A percentile compares a stretch with the other conserved stretches of the same genome.
Conservation (phyloP, 768 basidiomycete species). For the Lentinula sp. region DNA sequence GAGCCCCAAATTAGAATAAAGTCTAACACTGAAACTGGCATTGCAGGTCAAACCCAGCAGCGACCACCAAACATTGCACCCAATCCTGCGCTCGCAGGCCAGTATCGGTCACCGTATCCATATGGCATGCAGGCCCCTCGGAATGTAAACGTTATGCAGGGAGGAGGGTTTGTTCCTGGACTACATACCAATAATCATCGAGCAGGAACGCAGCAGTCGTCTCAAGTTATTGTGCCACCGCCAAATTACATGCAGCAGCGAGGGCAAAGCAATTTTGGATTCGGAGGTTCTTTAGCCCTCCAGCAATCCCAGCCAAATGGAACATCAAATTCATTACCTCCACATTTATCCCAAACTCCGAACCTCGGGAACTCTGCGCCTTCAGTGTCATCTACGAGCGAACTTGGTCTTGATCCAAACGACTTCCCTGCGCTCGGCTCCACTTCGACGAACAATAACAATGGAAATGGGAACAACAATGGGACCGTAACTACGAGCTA, state of each 20-base stretch:
- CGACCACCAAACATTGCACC: slow-evolving; percentile 71
- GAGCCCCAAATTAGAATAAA: not conserved
- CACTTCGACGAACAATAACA: slow-evolving; percentile 33
- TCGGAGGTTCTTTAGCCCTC: slow-evolving; percentile 33
- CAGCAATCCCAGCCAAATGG: slow-evolving; percentile 53
- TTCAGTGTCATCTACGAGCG: slow-evolving; percentile 60
- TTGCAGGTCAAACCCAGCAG: slow-evolving; percentile 73
- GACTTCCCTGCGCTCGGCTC: slow-evolving; percentile 86
- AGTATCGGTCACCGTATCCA: slow-evolving; percentile 50
- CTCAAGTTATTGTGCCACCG: slow-evolving; percentile 41
- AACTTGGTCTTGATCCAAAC: slow-evolving; percentile 78
- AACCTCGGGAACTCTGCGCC: slow-evolving; percentile 43
- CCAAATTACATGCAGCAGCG: slow-evolving; percentile 59
- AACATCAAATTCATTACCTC: slow-evolving; percentile 42
- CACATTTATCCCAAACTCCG: slow-evolving; percentile 50
- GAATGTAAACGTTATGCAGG: slow-evolving; percentile 43
- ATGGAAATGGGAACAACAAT: slow-evolving; percentile 24
- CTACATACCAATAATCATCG: slow-evolving; percentile 60
- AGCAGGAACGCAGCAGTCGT: slow-evolving; percentile 44
- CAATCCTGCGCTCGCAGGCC: slow-evolving; percentile 53
- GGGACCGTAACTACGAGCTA: slow-evolving; percentile 57
- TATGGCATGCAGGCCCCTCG: slow-evolving; percentile 57
- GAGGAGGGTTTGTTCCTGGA: slow-evolving; percentile 45
- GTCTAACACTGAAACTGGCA: slow-evolving; percentile 12
- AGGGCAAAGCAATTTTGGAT: slow-evolving; percentile 59